Evolutionary conservation across 768 basidiomycete species (phyloP).

Genomic region (Tephrocybe sp.): DNA sequence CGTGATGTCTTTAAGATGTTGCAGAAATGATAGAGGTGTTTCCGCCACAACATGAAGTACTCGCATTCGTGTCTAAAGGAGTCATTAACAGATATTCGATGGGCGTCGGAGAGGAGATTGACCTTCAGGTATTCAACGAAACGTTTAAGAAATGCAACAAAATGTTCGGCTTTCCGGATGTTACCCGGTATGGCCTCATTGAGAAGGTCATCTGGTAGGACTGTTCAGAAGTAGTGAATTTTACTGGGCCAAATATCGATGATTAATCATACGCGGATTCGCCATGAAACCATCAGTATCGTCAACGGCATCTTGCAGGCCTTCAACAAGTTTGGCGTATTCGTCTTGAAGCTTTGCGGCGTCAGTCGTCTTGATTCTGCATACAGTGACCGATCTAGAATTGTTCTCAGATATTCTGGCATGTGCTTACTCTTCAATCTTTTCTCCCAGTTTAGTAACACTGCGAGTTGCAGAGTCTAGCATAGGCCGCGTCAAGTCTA

Average conservation of each 20-base stretch:
- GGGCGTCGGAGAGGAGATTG: background rate
- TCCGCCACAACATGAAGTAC: conserved; percentile 99
- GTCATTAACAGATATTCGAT: background rate
- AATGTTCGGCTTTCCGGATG: conserved; percentile 98
- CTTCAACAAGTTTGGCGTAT: conserved; percentile 93
- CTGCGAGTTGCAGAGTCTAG: conserved; percentile 91
- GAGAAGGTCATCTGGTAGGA: conserved; percentile 91
- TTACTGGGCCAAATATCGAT: background rate
- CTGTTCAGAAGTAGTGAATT: conserved; percentile 36
- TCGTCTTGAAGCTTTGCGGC: conserved; percentile 95
- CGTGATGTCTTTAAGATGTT: conserved; percentile 98
- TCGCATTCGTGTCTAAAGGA: conserved; percentile 88
- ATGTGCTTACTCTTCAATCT: conserved; percentile 85
- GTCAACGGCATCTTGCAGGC: conserved; percentile 77
- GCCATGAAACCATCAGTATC: conserved; percentile 86
- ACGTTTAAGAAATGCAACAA: conserved; percentile 95
- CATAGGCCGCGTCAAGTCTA: conserved; percentile 97
- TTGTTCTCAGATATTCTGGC: background rate
- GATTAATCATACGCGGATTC: conserved; percentile 68
- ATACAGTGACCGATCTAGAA: background rate
- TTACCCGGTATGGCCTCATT: conserved; percentile 97
- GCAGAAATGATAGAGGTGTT: conserved; percentile 94
- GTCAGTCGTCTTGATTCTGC: conserved; percentile 93
- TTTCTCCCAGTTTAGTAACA: conserved; percentile 81
- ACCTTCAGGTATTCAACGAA: conserved; percentile 99